Evolutionary conservation across 768 basidiomycete species (phyloP).

Genomic region (Sarcodon aspratus): DNA sequence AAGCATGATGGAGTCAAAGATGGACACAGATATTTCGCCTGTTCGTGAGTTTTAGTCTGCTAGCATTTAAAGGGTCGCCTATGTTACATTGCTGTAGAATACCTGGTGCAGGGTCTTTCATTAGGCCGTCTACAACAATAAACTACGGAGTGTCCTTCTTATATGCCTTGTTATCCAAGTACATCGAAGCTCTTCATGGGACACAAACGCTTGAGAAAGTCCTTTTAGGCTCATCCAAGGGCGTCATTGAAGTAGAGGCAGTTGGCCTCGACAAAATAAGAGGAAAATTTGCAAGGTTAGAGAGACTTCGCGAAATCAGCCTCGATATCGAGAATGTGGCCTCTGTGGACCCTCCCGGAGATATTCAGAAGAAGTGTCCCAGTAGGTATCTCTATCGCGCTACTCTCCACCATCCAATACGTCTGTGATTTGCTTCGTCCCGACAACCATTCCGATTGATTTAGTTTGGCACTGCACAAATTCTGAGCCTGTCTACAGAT

Average conservation of each 20-base stretch:
- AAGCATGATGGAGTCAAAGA: slow-evolving; percentile 83
- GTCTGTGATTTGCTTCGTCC: background rate
- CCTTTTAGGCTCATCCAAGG: slow-evolving; percentile 70
- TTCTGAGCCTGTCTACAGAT: slow-evolving; percentile 26
- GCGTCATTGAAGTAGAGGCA: slow-evolving; percentile 79
- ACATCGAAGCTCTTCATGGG: slow-evolving; percentile 54
- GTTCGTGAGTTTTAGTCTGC: slow-evolving; percentile 39
- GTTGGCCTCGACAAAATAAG: slow-evolving; percentile 74
- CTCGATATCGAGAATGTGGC: slow-evolving; percentile 61
- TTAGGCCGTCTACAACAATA: slow-evolving; percentile 53
- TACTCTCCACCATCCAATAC: background rate
- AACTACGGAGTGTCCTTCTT: slow-evolving; percentile 63
- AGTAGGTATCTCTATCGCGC: slow-evolving; percentile 35
- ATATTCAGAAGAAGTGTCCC: slow-evolving; percentile 47
- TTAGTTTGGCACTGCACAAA: background rate
- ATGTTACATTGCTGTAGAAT: slow-evolving; percentile 25
- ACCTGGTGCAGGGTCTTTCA: slow-evolving; percentile 64
- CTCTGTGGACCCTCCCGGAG: slow-evolving; percentile 34
- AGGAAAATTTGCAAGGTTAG: slow-evolving; percentile 52
- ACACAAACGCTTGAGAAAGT: slow-evolving; percentile 46
- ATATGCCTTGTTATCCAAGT: slow-evolving; percentile 64
- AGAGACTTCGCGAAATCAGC: slow-evolving; percentile 66
- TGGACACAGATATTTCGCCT: slow-evolving; percentile 67
- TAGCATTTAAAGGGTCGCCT: slow-evolving; percentile 1
- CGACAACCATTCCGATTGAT: background rate